phyloP scores from a whole-genome alignment of 768 basidiomycete species.

The Hygrophoropsis aurantiaca region DNA sequence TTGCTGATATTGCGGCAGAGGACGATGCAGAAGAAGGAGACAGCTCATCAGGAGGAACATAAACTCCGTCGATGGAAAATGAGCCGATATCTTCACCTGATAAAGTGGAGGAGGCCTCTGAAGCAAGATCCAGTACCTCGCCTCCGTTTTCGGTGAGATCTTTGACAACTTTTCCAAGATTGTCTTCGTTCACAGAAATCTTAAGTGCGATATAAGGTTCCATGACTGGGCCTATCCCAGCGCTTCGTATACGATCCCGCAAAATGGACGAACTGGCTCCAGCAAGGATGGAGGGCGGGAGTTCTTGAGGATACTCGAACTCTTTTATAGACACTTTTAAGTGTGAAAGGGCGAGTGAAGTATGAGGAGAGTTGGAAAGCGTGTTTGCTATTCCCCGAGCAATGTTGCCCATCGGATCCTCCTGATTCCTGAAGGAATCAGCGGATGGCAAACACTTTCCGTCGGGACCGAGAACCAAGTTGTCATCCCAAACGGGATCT shows the following conservation, averaged over 20 bases:
- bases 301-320: slow-evolving; percentile 41
- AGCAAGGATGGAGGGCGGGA: slow-evolving; percentile 53
- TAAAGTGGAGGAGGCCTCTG: slow-evolving; percentile 35
- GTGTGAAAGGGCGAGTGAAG: slow-evolving; percentile 67
- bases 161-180: slow-evolving; percentile 75
- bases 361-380: slow-evolving; percentile 78
- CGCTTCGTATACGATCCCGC: slow-evolving; percentile 57
- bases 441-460: slow-evolving; percentile 54
- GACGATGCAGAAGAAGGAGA: slow-evolving; percentile 62
- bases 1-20: slow-evolving; percentile 23
- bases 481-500: slow-evolving; percentile 75
- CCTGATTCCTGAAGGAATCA: slow-evolving; percentile 42
- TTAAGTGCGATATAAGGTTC: slow-evolving; percentile 78
- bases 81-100: slow-evolving; percentile 37
- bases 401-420: slow-evolving; percentile 51
- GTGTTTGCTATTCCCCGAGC: slow-evolving; percentile 69
- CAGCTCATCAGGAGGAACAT: slow-evolving; percentile 72
- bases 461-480: slow-evolving; percentile 59
- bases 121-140: slow-evolving; percentile 70
- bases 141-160: slow-evolving; percentile 84
- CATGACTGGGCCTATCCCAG: slow-evolving; percentile 71
- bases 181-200: slow-evolving; percentile 63
- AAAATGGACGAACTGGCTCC: slow-evolving; percentile 65
- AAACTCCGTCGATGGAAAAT: slow-evolving; percentile 63
- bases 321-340: slow-evolving; percentile 55